Percentiles rank a stretch among this genome's conserved stretches.
phyloP scores from a whole-genome alignment of 768 basidiomycete genomes.

The Leccinum variicolor region DNA sequence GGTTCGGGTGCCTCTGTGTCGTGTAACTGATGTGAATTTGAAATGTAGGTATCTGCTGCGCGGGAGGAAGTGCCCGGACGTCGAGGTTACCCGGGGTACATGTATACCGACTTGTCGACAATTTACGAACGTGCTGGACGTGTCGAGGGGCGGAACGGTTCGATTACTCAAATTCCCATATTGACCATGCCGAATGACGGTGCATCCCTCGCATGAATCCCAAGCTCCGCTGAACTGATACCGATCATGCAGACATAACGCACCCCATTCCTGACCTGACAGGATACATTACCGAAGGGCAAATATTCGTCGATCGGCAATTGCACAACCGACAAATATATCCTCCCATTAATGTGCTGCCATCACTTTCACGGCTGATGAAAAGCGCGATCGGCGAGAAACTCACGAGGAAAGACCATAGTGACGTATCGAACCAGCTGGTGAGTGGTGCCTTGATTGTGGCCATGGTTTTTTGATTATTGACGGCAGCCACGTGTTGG shows the following conservation, averaged over 20 bases:
- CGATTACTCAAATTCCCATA: conserved; percentile 99
- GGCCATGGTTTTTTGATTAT: conserved; percentile 7
- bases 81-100: conserved; percentile 96
- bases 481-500: conserved; percentile 31
- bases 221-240: conserved; percentile 23
- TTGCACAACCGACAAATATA: conserved; percentile 97
- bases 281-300: conserved; percentile 99
- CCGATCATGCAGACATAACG: conserved; percentile 79
- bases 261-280: conserved; percentile 99
- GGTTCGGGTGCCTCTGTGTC: neutral
- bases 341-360: conserved; percentile 98
- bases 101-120: conserved; percentile 99
- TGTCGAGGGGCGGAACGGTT: conserved; percentile 95
- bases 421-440: conserved; percentile 98
- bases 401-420: conserved; percentile 96
- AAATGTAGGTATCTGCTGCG: conserved; percentile 78
- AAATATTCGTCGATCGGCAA: conserved; percentile 98
- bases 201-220: conserved; percentile 37
- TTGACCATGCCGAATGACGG: conserved; percentile 99
- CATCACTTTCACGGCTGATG: conserved; percentile 98
- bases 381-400: conserved; percentile 99
- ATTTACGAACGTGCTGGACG: conserved; percentile 99
- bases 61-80: conserved; percentile 99
- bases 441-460: conserved; percentile 47
- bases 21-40: conserved; percentile 6